Percentiles rank a stretch among this genome's conserved stretches.
phyloP scores from a whole-genome alignment of 2,329 filamentous ascomycete genomes.

The Colletotrichum coccodes region DNA sequence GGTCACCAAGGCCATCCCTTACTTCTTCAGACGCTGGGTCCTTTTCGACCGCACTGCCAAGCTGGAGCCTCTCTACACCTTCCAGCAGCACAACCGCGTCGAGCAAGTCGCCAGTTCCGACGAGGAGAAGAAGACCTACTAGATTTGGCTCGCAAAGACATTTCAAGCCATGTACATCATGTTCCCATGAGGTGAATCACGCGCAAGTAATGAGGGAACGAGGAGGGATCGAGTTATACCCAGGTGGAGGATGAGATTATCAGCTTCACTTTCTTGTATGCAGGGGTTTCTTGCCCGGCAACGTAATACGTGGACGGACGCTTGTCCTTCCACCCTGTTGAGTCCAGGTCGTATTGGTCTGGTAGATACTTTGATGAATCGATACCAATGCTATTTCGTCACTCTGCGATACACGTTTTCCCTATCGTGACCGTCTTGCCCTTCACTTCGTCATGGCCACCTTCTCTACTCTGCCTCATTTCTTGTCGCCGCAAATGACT shows the following conservation, averaged over 20 bases:
- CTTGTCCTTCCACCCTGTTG: not conserved
- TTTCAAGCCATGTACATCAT: not conserved
- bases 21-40: constrained; percentile 43
- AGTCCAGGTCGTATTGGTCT: not conserved
- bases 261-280: constrained; percentile 8
- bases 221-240: constrained; percentile 15
- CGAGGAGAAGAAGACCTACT: constrained; percentile 28
- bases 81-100: constrained; percentile 37
- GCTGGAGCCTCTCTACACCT: constrained; percentile 55
- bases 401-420: not conserved
- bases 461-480: too few relatives aligned
- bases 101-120: constrained; percentile 22
- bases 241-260: constrained; percentile 18
- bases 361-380: not conserved
- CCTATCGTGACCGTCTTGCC: not conserved
- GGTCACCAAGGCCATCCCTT: constrained; percentile 44
- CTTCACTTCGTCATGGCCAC: too few relatives aligned
- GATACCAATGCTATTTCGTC: not conserved
- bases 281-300: not conserved
- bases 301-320: not conserved
- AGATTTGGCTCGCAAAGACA: not conserved
- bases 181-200: too few relatives aligned
- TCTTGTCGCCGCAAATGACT: not conserved
- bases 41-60: constrained; percentile 42
- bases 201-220: not conserved